These are phyloP conservation scores for Cladophialophora psammophila DNA, from an alignment of 2,329 filamentous ascomycete genomes.

Conservation along the genomic window DNA sequence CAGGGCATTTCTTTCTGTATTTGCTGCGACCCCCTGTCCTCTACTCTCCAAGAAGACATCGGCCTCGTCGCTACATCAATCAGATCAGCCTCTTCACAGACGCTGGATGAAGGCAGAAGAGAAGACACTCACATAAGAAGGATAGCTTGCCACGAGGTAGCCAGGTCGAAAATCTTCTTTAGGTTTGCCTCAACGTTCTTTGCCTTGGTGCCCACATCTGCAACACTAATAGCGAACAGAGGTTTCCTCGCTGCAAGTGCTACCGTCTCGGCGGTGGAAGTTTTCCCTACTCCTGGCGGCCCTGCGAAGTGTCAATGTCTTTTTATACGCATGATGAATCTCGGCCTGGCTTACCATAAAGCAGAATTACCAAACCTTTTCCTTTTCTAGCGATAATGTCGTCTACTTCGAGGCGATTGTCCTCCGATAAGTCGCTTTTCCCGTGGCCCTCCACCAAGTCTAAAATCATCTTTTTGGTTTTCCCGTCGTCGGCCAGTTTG, in stretches of 20 bases:
- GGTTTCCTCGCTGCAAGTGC: conserved; percentile 58
- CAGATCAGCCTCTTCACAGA: neutral
- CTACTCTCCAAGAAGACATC: conserved; percentile 31
- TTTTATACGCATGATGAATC: neutral
- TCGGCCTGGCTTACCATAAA: conserved; percentile 22
- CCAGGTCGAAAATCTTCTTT: conserved; percentile 35
- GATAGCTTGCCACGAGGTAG: conserved; percentile 16
- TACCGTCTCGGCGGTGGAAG: conserved; percentile 71
- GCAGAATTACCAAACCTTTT: conserved; percentile 36
- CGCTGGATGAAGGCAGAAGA: neutral
- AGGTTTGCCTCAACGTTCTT: conserved; percentile 26
- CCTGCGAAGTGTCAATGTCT: conserved; percentile 22
- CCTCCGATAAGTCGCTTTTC: neutral
- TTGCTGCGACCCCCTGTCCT: conserved; percentile 24
- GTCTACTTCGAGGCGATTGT: conserved; percentile 1
- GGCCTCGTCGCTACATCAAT: conserved; percentile 26
- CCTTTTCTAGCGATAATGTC: conserved; percentile 38
- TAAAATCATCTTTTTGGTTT: neutral
- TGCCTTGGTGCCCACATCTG: conserved; percentile 15
- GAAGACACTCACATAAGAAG: conserved; percentile 1
- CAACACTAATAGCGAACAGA: conserved; percentile 34
- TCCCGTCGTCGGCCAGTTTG: neutral
- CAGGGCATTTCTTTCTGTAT: conserved; percentile 38
- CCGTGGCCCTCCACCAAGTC: neutral
- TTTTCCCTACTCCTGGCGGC: conserved; percentile 62